These are phyloP conservation scores for Barnettozyma sp. DNA, from an alignment of 805 yeast species.

Conservation along the genomic window DNA sequence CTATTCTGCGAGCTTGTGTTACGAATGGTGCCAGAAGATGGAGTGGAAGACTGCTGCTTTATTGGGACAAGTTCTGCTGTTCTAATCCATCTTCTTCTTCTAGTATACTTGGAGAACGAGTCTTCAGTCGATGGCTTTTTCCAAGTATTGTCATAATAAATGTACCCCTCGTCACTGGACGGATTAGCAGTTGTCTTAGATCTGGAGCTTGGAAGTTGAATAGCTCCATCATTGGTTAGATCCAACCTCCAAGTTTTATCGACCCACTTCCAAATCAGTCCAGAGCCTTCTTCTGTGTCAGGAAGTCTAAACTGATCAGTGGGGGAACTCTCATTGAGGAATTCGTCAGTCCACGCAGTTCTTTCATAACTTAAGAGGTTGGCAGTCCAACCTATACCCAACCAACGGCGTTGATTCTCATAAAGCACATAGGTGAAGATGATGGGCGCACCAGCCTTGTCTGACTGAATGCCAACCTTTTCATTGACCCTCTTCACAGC, in stretches of 20 bases:
- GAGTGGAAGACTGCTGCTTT: background rate
- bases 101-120: slow-evolving; percentile 81
- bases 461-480: slow-evolving; percentile 27
- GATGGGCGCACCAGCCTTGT: slow-evolving; percentile 43
- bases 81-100: slow-evolving; percentile 93
- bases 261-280: slow-evolving; percentile 91
- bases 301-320: slow-evolving; percentile 79
- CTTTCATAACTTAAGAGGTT: slow-evolving; percentile 88
- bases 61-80: slow-evolving; percentile 73
- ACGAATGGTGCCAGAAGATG: slow-evolving; percentile 10
- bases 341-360: slow-evolving; percentile 96
- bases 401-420: slow-evolving; percentile 95
- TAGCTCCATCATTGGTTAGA: slow-evolving; percentile 79
- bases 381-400: slow-evolving; percentile 97
- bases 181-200: slow-evolving; percentile 58
- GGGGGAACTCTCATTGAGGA: slow-evolving; percentile 74
- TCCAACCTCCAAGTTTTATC: slow-evolving; percentile 91
- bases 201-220: slow-evolving; percentile 59
- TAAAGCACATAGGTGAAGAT: slow-evolving; percentile 86
- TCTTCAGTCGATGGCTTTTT: slow-evolving; percentile 84
- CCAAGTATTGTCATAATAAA: slow-evolving; percentile 93
- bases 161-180: slow-evolving; percentile 71
- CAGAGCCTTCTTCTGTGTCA: slow-evolving; percentile 55
- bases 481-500: slow-evolving; percentile 36
- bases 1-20: no score